phyloP scores from a whole-genome alignment of 805 yeast species.

The Hanseniaspora mollemarum region DNA sequence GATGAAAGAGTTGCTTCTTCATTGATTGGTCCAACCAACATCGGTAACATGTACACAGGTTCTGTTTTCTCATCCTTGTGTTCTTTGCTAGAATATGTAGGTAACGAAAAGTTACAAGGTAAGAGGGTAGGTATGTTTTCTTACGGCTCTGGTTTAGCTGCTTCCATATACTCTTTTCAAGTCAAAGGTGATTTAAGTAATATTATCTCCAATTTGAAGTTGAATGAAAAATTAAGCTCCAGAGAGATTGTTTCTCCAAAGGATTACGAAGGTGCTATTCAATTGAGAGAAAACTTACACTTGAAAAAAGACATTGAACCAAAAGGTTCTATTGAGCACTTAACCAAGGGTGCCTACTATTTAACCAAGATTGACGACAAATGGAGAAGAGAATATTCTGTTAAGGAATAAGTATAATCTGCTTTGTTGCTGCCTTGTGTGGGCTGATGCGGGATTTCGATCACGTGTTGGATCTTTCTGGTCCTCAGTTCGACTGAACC shows the following conservation, averaged over 20 bases:
- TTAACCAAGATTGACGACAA: slow-evolving; percentile 73
- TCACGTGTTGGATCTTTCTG: too few relatives aligned
- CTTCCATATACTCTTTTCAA: slow-evolving; percentile 69
- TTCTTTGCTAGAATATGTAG: slow-evolving; percentile 66
- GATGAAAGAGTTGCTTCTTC: slow-evolving; percentile 68
- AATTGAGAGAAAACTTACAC: slow-evolving; percentile 80
- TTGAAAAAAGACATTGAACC: slow-evolving; percentile 71
- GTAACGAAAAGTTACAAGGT: slow-evolving; percentile 59
- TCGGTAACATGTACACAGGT: slow-evolving; percentile 97
- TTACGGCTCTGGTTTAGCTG: slow-evolving; percentile 95
- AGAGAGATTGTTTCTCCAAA: slow-evolving; percentile 63
- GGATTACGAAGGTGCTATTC: slow-evolving; percentile 71
- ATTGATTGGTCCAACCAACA: slow-evolving; percentile 79
- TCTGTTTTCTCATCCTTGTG: slow-evolving; percentile 80
- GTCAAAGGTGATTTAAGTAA: slow-evolving; percentile 70
- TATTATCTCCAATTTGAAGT: slow-evolving; percentile 53
- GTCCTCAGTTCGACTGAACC: too few relatives aligned
- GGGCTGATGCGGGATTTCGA: too few relatives aligned
- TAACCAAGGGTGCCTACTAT: slow-evolving; percentile 72
- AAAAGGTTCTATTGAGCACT: slow-evolving; percentile 59
- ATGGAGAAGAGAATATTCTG: slow-evolving; percentile 70
- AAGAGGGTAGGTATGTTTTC: slow-evolving; percentile 89
- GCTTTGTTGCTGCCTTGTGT: too few relatives aligned
- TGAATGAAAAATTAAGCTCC: slow-evolving; percentile 52
- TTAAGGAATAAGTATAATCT: slow-evolving; percentile 43